These are phyloP conservation scores for Dicorynia guianensis DNA, from an alignment of 306 rosid species.

Conservation along the genomic window DNA sequence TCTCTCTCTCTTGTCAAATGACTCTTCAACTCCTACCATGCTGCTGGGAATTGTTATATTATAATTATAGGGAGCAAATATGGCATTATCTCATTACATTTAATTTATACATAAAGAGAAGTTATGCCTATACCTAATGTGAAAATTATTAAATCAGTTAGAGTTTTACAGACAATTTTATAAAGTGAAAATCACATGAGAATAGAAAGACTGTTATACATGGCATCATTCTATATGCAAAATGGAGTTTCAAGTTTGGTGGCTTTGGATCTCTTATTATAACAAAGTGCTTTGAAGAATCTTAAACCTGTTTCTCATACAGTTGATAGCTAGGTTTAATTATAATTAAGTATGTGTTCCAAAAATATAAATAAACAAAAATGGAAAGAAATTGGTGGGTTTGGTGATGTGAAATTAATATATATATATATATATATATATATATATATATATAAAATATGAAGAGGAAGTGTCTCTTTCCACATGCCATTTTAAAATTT, in stretches of 20 bases:
- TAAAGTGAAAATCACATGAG: not conserved
- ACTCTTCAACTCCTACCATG: slow-evolving; percentile 17
- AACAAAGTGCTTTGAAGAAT: slow-evolving; percentile 39
- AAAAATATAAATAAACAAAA: slow-evolving; percentile 17
- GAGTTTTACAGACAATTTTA: too few relatives aligned
- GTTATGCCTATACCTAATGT: too few relatives aligned
- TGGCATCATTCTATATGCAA: not conserved
- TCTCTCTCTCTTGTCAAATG: slow-evolving; percentile 37
- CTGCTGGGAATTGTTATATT: not conserved
- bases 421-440: too few relatives aligned
- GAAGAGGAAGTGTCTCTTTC: slow-evolving; percentile 47
- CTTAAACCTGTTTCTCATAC: slow-evolving; percentile 8
- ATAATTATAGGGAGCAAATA: too few relatives aligned
- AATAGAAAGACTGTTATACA: too few relatives aligned
- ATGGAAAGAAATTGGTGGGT: slow-evolving; percentile 32
- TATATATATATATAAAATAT: too few relatives aligned
- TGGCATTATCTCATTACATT: too few relatives aligned
- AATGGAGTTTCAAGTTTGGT: slow-evolving; percentile 18
- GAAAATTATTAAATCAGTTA: too few relatives aligned
- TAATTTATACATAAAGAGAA: too few relatives aligned
- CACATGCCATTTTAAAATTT: slow-evolving; percentile 44
- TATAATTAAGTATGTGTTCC: not conserved
- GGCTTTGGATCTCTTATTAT: slow-evolving; percentile 32
- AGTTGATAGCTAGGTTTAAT: not conserved
- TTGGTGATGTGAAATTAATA: slow-evolving; percentile 19